Conservation (phyloP, 257 asterid genomes). For the Linderniella brevidens region DNA sequence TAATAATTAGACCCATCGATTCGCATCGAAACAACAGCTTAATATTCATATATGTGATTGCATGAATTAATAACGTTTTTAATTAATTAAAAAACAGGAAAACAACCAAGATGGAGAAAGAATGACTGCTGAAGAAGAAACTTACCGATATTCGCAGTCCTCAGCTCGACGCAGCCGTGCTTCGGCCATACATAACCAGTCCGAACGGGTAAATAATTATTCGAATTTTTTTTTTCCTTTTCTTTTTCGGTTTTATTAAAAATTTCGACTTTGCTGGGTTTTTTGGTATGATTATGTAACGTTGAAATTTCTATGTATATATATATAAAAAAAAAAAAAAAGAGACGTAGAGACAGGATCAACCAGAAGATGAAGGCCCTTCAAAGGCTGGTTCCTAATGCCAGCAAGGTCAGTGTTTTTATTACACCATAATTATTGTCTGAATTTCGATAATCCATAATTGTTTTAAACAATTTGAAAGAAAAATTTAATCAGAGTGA, state of each 20-base stretch:
- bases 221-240: background rate
- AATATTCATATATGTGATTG: too few relatives aligned
- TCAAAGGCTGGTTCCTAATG: conserved; percentile 68
- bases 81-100: conserved; percentile 17
- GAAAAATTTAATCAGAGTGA: conserved; percentile 27
- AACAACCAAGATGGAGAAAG: conserved; percentile 31
- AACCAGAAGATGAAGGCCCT: conserved; percentile 71
- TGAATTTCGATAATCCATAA: background rate
- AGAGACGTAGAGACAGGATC: conserved; percentile 63
- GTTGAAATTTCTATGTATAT: too few relatives aligned
- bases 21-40: too few relatives aligned
- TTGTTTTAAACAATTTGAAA: background rate
- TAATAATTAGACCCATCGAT: too few relatives aligned
- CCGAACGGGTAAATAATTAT: conserved; percentile 37
- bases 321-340: background rate
- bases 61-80: too few relatives aligned
- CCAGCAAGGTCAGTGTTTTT: conserved; percentile 36
- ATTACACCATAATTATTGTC: background rate
- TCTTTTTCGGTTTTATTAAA: background rate
- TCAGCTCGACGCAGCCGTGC: conserved; percentile 31
- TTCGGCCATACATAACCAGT: conserved; percentile 50
- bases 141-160: conserved; percentile 1
- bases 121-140: conserved; percentile 17
- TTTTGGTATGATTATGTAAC: too few relatives aligned
- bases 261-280: background rate